These are phyloP conservation scores for Colletotrichum orbiculare DNA, from an alignment of 2,329 filamentous ascomycete species.

Conservation along the genomic window DNA sequence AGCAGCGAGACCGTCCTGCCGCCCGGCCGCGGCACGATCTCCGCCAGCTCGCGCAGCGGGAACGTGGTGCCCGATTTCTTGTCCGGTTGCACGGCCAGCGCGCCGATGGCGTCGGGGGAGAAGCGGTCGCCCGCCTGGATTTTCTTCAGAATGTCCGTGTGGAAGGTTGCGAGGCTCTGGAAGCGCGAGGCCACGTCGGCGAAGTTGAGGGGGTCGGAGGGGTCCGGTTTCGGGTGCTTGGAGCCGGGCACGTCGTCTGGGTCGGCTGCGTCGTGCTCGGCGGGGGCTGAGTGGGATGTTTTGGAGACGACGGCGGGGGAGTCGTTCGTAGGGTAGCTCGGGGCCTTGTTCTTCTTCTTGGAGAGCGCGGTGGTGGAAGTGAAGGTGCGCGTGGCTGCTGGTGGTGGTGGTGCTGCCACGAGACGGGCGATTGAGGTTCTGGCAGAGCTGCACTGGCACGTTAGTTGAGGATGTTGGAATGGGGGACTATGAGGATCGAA, in stretches of 20 bases:
- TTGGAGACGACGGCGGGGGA: conserved; percentile 34
- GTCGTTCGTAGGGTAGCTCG: conserved; percentile 37
- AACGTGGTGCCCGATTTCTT: conserved; percentile 46
- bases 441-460: conserved; percentile 8
- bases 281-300: conserved; percentile 37
- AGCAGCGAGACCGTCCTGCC: conserved; percentile 55
- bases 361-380: conserved; percentile 41
- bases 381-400: conserved; percentile 42
- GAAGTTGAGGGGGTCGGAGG: conserved; percentile 61
- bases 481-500: too few species aligned
- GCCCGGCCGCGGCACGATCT: conserved; percentile 60
- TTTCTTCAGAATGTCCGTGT: conserved; percentile 52
- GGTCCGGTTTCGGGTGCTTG: conserved; percentile 46
- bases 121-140: conserved; percentile 61
- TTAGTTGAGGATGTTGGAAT: neutral
- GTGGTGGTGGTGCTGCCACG: conserved; percentile 7
- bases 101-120: conserved; percentile 61
- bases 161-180: conserved; percentile 54
- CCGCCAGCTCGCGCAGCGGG: conserved; percentile 66
- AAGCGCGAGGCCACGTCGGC: conserved; percentile 59
- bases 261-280: conserved; percentile 38
- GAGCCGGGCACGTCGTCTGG: conserved; percentile 35
- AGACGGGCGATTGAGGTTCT: conserved; percentile 12
- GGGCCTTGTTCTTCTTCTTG: conserved; percentile 52
- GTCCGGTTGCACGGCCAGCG: conserved; percentile 53